Evolutionary conservation across 495 filamentous ascomycete species (phyloP).

Genomic region (Penicillium antarcticum): DNA sequence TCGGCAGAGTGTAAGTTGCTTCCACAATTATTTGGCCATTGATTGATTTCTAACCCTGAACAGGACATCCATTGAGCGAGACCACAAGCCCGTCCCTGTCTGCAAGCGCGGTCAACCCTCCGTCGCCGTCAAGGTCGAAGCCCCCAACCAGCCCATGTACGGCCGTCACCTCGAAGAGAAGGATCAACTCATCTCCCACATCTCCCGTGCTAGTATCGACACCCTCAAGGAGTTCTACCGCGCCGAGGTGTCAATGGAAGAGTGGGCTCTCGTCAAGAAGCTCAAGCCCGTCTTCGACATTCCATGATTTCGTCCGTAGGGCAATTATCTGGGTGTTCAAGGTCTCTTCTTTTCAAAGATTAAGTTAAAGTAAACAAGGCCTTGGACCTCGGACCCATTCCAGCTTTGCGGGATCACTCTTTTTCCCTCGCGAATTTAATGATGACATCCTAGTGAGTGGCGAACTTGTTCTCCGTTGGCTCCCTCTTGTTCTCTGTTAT

Average conservation of each 20-base stretch:
- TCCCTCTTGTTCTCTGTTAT: background rate
- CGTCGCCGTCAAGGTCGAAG: conserved; percentile 97
- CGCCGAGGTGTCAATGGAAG: conserved; percentile 84
- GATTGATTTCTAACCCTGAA: background rate
- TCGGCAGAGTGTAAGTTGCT: conserved; percentile 91
- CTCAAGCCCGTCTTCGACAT: conserved; percentile 95
- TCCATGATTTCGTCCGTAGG: conserved; percentile 40
- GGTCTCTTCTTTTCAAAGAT: background rate
- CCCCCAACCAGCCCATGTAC: conserved; percentile 89
- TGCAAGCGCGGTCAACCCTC: conserved; percentile 96
- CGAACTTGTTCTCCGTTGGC: conserved; percentile 7
- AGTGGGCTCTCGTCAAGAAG: conserved; percentile 90
- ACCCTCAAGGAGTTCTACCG: conserved; percentile 95
- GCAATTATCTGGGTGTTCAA: background rate
- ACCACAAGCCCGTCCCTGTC: conserved; percentile 88
- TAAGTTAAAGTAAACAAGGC: background rate
- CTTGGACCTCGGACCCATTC: background rate
- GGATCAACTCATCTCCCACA: conserved; percentile 81
- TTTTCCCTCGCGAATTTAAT: background rate
- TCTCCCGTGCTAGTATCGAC: conserved; percentile 86
- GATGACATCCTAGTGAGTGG: conserved; percentile 1
- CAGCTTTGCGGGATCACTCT: conserved; percentile 1
- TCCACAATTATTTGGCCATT: background rate
- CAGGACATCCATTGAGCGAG: conserved; percentile 90
- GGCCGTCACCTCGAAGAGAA: conserved; percentile 94